A percentile compares a stretch with the other conserved stretches of the same genome.
These are phyloP conservation scores for Ogataea hybrid DNA, from an alignment of 1,139 yeast species.

Conservation along the genomic window DNA sequence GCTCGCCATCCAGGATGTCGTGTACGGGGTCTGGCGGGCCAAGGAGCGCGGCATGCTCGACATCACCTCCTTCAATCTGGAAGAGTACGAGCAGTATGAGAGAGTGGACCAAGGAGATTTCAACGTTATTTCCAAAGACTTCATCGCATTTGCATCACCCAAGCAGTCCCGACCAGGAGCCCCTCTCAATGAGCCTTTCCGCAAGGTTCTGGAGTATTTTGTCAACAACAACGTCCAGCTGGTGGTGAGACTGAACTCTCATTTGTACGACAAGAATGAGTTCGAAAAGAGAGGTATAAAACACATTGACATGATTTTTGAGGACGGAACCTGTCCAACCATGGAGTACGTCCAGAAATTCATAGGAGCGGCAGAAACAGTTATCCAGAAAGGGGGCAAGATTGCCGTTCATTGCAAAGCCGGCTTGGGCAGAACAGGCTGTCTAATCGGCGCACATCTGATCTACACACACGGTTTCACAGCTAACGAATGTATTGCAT, in stretches of 20 bases:
- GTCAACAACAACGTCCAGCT: constrained; percentile 70
- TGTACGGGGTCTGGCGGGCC: constrained; percentile 98
- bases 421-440: constrained; percentile 96
- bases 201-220: constrained; percentile 77
- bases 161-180: constrained; percentile 62
- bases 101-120: constrained; percentile 97
- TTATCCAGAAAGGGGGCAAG: constrained; percentile 80
- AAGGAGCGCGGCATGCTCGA: constrained; percentile 89
- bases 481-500: constrained; percentile 94
- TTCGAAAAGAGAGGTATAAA: constrained; percentile 81
- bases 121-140: constrained; percentile 86
- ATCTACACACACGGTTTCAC: constrained; percentile 96
- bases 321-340: constrained; percentile 97
- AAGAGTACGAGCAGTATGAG: constrained; percentile 91
- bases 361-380: constrained; percentile 92
- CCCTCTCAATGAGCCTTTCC: constrained; percentile 66
- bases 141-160: constrained; percentile 97
- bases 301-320: constrained; percentile 93
- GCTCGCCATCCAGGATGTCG: constrained; percentile 89
- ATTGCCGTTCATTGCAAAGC: constrained; percentile 99
- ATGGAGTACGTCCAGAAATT: constrained; percentile 89
- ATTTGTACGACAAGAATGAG: constrained; percentile 78
- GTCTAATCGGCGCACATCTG: constrained; percentile 94
- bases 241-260: constrained; percentile 90
- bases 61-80: constrained; percentile 82